These are phyloP conservation scores for Saururus chinensis DNA, from an alignment of 164 flowering plant genomes.

Conservation along the genomic window DNA sequence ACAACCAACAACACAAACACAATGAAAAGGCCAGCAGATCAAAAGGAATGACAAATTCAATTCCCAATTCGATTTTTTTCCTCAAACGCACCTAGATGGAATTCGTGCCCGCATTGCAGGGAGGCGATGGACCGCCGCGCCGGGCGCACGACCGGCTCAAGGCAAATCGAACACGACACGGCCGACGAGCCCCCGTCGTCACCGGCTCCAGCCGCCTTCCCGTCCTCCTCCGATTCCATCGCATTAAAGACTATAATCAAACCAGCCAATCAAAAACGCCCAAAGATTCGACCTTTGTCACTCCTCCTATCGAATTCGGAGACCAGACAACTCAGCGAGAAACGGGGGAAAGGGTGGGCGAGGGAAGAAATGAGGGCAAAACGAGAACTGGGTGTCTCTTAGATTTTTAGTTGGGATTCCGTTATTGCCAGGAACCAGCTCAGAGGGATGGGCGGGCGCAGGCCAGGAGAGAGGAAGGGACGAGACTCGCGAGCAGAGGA, in stretches of 20 bases:
- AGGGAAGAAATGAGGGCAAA: neutral
- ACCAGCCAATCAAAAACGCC: neutral
- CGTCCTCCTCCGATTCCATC: slow-evolving; percentile 6
- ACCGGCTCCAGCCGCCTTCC: slow-evolving; percentile 1
- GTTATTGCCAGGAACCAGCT: neutral
- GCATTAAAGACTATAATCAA: neutral
- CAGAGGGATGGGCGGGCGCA: neutral
- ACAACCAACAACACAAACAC: neutral
- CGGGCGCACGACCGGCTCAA: slow-evolving; percentile 1
- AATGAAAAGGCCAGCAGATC: neutral
- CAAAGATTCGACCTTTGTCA: neutral
- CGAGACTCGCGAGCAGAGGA: neutral
- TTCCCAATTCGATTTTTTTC: too few species aligned
- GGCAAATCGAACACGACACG: slow-evolving; percentile 8
- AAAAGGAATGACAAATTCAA: neutral
- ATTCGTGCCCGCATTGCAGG: slow-evolving; percentile 12
- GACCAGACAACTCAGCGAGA: neutral
- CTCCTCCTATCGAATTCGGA: too few species aligned
- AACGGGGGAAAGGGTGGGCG: neutral
- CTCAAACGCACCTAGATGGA: slow-evolving; percentile 6
- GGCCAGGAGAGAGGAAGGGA: neutral
- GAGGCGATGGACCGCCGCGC: slow-evolving; percentile 3
- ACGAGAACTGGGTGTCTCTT: too few species aligned
- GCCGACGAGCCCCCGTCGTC: slow-evolving; percentile 3
- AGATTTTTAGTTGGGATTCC: too few species aligned